Evolutionary conservation across 2,329 filamentous ascomycete species (phyloP).

Genomic region (Talaromyces sp.): DNA sequence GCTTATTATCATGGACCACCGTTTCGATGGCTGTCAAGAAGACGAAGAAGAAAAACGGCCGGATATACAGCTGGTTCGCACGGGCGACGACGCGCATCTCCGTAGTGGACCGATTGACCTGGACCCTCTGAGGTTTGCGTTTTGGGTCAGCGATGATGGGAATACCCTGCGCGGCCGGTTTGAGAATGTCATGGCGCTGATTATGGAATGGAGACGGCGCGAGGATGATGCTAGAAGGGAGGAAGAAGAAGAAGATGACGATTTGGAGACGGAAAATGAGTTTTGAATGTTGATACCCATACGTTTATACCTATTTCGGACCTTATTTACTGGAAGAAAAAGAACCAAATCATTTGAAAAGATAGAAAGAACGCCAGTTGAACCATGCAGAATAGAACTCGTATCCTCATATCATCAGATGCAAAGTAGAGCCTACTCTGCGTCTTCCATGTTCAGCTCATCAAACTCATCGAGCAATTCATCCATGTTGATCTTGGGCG

Average conservation of each 20-base stretch:
- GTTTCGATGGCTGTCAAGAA: neutral
- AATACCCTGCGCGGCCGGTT: neutral
- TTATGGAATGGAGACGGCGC: slow-evolving; percentile 1
- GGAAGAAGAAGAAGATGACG: neutral
- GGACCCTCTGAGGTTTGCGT: neutral
- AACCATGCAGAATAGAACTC: slow-evolving; percentile 3
- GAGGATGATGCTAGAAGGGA: slow-evolving; percentile 1
- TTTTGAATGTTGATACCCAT: neutral
- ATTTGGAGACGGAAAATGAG: neutral
- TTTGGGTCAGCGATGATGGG: slow-evolving; percentile 1
- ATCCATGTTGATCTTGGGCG: slow-evolving; percentile 69
- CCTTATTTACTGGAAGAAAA: neutral
- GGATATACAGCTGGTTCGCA: neutral
- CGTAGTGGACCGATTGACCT: slow-evolving; percentile 2
- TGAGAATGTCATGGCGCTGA: neutral
- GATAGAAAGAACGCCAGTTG: neutral
- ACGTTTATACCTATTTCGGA: neutral
- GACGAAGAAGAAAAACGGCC: neutral
- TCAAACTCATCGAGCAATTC: slow-evolving; percentile 90
- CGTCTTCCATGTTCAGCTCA: slow-evolving; percentile 64
- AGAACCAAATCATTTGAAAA: neutral
- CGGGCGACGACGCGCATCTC: neutral
- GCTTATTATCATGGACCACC: neutral
- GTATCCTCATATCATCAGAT: slow-evolving; percentile 9
- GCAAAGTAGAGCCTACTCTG: slow-evolving; percentile 3